A percentile compares a stretch with the other conserved stretches of the same genome.
Conservation (phyloP, 2,329 filamentous ascomycete genomes). For the Amauroascus niger region DNA sequence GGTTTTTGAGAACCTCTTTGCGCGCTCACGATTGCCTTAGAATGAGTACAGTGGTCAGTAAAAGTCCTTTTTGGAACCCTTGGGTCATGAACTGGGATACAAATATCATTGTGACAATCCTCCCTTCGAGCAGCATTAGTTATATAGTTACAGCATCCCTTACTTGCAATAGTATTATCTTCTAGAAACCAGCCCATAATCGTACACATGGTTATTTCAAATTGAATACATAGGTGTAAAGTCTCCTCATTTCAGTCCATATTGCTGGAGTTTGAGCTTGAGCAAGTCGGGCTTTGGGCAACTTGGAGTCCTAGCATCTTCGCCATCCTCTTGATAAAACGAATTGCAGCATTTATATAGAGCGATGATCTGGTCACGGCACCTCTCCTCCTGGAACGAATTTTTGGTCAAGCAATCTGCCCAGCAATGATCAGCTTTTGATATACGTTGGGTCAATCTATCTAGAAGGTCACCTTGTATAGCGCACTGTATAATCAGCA, state of each 20-base stretch:
- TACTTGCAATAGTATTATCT: too few species aligned
- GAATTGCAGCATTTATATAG: slow-evolving; percentile 88
- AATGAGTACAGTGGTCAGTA: slow-evolving; percentile 46
- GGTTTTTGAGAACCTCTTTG: slow-evolving; percentile 67
- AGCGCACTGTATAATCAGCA: slow-evolving; percentile 53
- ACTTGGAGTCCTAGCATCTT: slow-evolving; percentile 64
- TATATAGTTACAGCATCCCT: background rate
- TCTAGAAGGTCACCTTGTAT: slow-evolving; percentile 62
- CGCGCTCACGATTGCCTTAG: slow-evolving; percentile 99
- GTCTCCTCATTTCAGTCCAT: slow-evolving; percentile 23
- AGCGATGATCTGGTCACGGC: slow-evolving; percentile 65
- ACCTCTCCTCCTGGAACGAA: slow-evolving; percentile 76
- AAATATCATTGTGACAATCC: slow-evolving; percentile 11
- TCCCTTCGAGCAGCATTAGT: background rate
- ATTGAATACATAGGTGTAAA: background rate
- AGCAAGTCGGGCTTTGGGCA: slow-evolving; percentile 77
- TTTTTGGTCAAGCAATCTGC: slow-evolving; percentile 70
- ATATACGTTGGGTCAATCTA: background rate
- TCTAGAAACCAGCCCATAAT: too few species aligned
- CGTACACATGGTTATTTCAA: too few species aligned
- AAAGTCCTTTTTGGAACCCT: slow-evolving; percentile 9
- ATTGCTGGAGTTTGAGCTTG: slow-evolving; percentile 75
- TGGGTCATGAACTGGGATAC: slow-evolving; percentile 11
- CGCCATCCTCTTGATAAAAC: slow-evolving; percentile 73
- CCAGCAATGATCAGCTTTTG: background rate